phyloP scores from a whole-genome alignment of 2,329 filamentous ascomycete species.

The Cladobotryum protrusum region DNA sequence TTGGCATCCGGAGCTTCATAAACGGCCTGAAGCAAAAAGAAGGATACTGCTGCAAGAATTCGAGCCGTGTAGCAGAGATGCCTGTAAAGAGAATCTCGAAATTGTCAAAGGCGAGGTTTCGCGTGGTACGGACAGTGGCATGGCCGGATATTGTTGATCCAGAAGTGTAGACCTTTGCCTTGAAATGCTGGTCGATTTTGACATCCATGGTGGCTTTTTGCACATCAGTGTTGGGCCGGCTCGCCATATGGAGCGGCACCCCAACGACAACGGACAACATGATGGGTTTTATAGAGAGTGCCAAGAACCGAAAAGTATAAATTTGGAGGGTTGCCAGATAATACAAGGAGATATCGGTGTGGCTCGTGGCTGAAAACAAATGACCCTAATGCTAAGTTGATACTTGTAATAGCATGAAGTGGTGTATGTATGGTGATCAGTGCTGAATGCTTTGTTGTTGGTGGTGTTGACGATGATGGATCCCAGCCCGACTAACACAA shows the following conservation, averaged over 20 bases:
- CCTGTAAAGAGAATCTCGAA: constrained; percentile 50
- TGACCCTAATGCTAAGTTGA: neutral
- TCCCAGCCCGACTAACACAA: no score
- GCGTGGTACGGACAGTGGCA: constrained; percentile 38
- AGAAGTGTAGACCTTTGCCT: constrained; percentile 50
- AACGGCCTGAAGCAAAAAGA: constrained; percentile 46
- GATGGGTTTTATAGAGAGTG: neutral
- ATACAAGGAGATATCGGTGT: neutral
- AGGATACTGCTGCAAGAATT: constrained; percentile 43
- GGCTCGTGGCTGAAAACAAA: neutral
- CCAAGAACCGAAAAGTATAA: neutral
- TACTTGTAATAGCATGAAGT: no score
- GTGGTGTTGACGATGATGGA: no score
- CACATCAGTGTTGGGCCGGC: constrained; percentile 4
- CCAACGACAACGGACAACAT: constrained; percentile 21
- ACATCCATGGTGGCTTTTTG: constrained; percentile 39
- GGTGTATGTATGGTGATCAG: no score
- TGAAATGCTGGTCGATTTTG: constrained; percentile 47
- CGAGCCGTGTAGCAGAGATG: constrained; percentile 42
- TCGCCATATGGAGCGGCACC: constrained; percentile 7
- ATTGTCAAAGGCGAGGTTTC: constrained; percentile 43
- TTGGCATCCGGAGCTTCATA: constrained; percentile 50
- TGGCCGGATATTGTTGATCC: constrained; percentile 45
- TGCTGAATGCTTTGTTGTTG: no score
- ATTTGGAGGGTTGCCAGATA: neutral